phyloP scores from a whole-genome alignment of 768 basidiomycete species.

The Suillus hirtellus region DNA sequence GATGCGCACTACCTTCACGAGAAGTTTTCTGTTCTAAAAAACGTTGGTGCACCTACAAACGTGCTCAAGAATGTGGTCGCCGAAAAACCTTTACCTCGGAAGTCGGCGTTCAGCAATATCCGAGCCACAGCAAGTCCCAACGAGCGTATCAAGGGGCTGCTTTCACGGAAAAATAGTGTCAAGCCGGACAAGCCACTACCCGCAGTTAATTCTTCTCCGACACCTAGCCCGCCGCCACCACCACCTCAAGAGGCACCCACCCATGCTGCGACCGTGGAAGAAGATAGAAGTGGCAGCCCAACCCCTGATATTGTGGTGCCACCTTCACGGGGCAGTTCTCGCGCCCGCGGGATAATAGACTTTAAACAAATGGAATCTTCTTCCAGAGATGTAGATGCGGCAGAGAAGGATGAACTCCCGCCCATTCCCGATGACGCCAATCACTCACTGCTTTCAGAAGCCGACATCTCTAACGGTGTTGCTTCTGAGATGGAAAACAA shows the following conservation, averaged over 20 bases:
- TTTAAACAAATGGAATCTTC: slow-evolving; percentile 13
- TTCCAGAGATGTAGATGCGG: background rate
- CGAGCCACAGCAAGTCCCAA: slow-evolving; percentile 30
- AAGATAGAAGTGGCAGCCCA: slow-evolving; percentile 11
- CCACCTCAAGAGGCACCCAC: slow-evolving; percentile 12
- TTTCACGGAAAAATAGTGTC: slow-evolving; percentile 30
- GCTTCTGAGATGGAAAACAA: background rate
- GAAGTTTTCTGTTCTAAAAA: slow-evolving; percentile 73
- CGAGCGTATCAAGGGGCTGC: slow-evolving; percentile 40
- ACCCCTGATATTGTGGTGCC: slow-evolving; percentile 22
- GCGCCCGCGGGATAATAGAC: slow-evolving; percentile 11
- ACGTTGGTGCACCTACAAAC: slow-evolving; percentile 65
- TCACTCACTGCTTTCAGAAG: background rate
- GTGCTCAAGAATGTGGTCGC: slow-evolving; percentile 86
- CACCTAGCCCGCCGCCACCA: slow-evolving; percentile 18
- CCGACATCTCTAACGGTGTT: background rate
- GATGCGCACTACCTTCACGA: slow-evolving; percentile 79
- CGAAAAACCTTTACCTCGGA: slow-evolving; percentile 67
- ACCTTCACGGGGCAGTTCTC: slow-evolving; percentile 25
- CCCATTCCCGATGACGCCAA: slow-evolving; percentile 6
- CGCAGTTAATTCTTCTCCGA: slow-evolving; percentile 25
- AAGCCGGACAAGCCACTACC: slow-evolving; percentile 30
- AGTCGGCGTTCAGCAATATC: slow-evolving; percentile 26
- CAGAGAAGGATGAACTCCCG: slow-evolving; percentile 3
- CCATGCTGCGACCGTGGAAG: slow-evolving; percentile 17